Evolutionary conservation across 352 stramenopile genomes (phyloP), one percentile per base, ranked within the genome.

Genomic region (Pythium aphanidermatum): DNA sequence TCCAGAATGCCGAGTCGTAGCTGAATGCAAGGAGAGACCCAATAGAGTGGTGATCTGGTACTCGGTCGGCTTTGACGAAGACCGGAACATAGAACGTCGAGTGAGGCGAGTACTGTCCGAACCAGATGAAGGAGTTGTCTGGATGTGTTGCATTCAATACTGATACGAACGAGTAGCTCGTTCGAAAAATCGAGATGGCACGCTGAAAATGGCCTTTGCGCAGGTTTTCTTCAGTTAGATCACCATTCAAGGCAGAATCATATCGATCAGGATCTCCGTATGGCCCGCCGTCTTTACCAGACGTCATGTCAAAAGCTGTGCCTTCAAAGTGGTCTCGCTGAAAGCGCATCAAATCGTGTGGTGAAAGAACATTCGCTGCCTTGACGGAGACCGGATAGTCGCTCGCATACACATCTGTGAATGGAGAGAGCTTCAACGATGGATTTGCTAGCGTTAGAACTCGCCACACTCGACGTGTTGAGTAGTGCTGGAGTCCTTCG

Each of bases 291-390:
- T 74, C 63, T 1, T 73, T 63, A 0, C 86, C 83, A 43, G 72
- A 67, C 0, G 76, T 95, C 70, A 96, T 89, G 46, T 96, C 82
- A 56, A 92, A 98, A 23, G 63, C 31, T 9, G 91, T 98, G 26
- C 87, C 87, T 63, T 97, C 83, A 51, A 97, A 98, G 61, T 97
- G 91, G 59, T 97, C 85, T 3, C 92, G 74, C 51, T 96, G 83
- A 42, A 96, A 92, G 21, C 71, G 60, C 73, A 97, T 95, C 27
- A 98, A 71, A 59, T 97, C 91, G 27, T 79, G 60, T 19, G 81
- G 64, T 4, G 70, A 82, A 14, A 98, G 46, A 23, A 43, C 51
- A 5, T 55, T 46, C 5, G 72, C 44, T 0, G 73, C 48, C 43
- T 84, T 67, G 14, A 96, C 79, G 1, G 76, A 89, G 46, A 98